Conservation (phyloP, 1,284 basidiomycete genomes). For the Trametes pubescens region DNA sequence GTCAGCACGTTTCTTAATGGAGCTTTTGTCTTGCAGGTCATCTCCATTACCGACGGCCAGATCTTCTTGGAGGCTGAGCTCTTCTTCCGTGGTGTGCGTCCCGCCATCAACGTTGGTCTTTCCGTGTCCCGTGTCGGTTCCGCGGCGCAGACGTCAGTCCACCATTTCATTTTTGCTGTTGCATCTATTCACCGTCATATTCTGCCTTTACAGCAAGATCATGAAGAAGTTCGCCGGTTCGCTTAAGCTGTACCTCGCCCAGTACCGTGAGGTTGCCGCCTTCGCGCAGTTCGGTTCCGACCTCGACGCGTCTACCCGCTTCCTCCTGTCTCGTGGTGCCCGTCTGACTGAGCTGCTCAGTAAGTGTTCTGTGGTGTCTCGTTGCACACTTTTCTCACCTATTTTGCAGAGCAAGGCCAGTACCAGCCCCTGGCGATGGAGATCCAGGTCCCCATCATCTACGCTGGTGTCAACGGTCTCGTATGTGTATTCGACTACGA, state of each 20-base stretch:
- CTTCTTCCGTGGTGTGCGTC: conserved; percentile 99
- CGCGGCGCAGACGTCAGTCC: conserved; percentile 90
- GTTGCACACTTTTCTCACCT: not conserved
- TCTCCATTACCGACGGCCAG: conserved; percentile 98
- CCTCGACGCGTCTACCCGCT: conserved; percentile 98
- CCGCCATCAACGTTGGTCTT: conserved; percentile 99
- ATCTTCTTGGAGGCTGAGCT: conserved; percentile 99
- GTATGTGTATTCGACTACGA: conserved; percentile 52
- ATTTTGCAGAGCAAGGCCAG: conserved; percentile 88
- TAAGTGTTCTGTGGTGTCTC: conserved; percentile 46
- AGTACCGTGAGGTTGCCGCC: conserved; percentile 99
- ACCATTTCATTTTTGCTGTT: not conserved
- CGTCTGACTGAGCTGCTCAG: conserved; percentile 98
- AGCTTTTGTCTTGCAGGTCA: conserved; percentile 63
- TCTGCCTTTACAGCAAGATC: conserved; percentile 72
- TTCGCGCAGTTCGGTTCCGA: conserved; percentile 99
- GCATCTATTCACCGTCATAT: not conserved
- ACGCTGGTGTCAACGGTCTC: conserved; percentile 99
- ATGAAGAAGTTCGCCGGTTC: conserved; percentile 99
- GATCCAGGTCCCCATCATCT: conserved; percentile 98
- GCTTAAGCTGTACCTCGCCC: conserved; percentile 98
- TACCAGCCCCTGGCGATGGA: conserved; percentile 94
- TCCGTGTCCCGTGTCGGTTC: conserved; percentile 99
- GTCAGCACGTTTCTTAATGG: not conserved
- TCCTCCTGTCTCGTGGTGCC: conserved; percentile 96